These are phyloP conservation scores for Sisymbrium altissimum DNA, from an alignment of 345 rosid genomes.

Conservation along the genomic window DNA sequence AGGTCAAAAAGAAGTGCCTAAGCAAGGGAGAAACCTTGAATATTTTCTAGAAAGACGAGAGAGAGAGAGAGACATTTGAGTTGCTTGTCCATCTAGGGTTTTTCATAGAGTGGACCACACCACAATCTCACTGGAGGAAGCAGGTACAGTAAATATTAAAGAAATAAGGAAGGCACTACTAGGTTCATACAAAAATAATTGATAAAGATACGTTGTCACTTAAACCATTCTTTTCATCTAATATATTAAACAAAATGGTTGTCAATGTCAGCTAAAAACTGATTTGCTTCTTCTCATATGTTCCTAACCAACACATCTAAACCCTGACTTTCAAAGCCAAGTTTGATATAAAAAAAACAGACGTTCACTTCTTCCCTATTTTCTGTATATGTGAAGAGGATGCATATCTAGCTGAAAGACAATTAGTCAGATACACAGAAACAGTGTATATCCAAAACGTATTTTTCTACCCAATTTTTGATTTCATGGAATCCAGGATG, in stretches of 20 bases:
- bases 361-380: not conserved
- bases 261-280: constrained; percentile 25
- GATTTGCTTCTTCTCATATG: constrained; percentile 50
- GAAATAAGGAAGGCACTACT: constrained; percentile 9
- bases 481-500: not conserved
- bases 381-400: not conserved
- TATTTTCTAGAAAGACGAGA: not conserved
- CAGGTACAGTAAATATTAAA: constrained; percentile 24
- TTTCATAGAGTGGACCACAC: constrained; percentile 19
- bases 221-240: constrained; percentile 9
- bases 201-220: constrained; percentile 22
- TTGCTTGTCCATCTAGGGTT: constrained; percentile 34
- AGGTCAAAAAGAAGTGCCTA: not conserved
- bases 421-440: not conserved
- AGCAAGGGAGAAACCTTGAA: not conserved
- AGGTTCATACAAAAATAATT: not conserved
- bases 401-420: not conserved
- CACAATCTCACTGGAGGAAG: constrained; percentile 29
- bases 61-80: not conserved
- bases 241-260: constrained; percentile 9
- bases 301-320: constrained; percentile 86
- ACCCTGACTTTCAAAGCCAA: constrained; percentile 55
- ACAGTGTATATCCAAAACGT: not conserved
- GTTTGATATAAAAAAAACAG: not conserved
- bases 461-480: not conserved